Base-by-base conservation (phyloP, 2,329 filamentous ascomycete species). In the Aspergillus niger region DNA sequence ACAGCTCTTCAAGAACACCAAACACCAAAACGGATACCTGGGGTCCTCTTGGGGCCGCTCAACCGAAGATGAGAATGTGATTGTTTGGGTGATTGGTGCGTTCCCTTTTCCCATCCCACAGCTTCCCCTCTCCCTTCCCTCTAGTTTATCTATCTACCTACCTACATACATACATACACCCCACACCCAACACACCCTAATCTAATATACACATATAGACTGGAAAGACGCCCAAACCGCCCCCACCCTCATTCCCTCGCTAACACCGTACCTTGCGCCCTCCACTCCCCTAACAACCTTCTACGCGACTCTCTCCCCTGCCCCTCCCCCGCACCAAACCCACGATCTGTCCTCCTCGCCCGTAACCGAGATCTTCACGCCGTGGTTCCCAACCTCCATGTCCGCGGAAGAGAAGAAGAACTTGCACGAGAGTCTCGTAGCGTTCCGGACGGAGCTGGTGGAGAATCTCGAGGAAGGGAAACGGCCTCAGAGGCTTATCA, bases 361-460 rank as follows among this genome's bases (percentile, higher is more conserved):
- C 2, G 73, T 83, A 2, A 84, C 83, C 1, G 84, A 86, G 66
- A 70, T 84, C 32, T 71, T 77, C 8, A 74, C 73, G 0, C 73
- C 82, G 30, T 78, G 79, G 63, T 81, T 84, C 62, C 68, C 76
- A 0, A 69, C 69, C 28, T 66, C 75, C 22, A 63, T 74, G 53
- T 64, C 72, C 4, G 68, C 70, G 3, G 49, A 62, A 1, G 71
- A 74, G 10, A 71, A 63, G 17, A 67, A 54, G 20, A 56, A 72
- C 17, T 63, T 80, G 28, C 65, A 73, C 49, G 63, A 62, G 3
- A 73, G 72, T 38, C 69, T 79, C 52, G 65, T 70, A 10, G 69
- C 75, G 15, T 81, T 85, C 63, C 68, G 70, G n/a, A 66, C 70
- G 7, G 64, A 70, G 3, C 56, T 77, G 5, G 60, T 70, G 1